Evolutionary conservation across 768 basidiomycete species (phyloP), one percentile per base, ranked within the genome.

Genomic region (Boletus rubropictus): DNA sequence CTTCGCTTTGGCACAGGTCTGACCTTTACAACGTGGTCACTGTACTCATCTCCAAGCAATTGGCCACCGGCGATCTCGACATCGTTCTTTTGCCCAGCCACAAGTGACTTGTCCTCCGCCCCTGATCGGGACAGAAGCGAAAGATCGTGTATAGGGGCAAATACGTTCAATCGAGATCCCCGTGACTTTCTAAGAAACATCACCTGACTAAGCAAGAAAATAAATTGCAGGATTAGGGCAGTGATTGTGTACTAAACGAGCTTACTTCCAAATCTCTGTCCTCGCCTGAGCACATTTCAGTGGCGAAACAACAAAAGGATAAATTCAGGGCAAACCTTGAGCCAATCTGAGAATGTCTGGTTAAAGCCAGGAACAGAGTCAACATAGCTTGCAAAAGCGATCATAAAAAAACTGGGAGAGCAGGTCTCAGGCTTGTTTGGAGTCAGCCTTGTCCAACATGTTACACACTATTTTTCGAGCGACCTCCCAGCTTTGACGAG

Each of bases 1-100:
- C 27, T 24, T 38, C 17, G 21, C 15, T 22, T n/a, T 2, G 12
- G 22, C 42, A 36, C 14, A 21, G 18, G 44, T 37, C 73, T 24
- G 48, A 88, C 89, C 75, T 86, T 86, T 27, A 99, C 82, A 37
- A 98, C 91, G 62, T 94, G 89, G 34, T 89, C 87, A 3, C 90
- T 91, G 72, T 91, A 98, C 64, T 99, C 96, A 61, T 97, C 94
- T 5, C 92, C 95, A 1, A 94, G 71, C 36, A 96, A 80, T 60
- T 86, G 88, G 0, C 89, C 91, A 9, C 91, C 91, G 18, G 79
- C 69, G 48, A 84, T 86, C 28, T 78, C 83, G 10, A 83, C 77
- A 56, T 85, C 82, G 52, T 88, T 84, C 63, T 80, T 81, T 61
- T 77, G 79, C n/a, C 82, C 86, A 33, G 81, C 72, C 25, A 83